Evolutionary conservation across 2,329 filamentous ascomycete species (phyloP).

Genomic region (Rhynchosporium agropyri): DNA sequence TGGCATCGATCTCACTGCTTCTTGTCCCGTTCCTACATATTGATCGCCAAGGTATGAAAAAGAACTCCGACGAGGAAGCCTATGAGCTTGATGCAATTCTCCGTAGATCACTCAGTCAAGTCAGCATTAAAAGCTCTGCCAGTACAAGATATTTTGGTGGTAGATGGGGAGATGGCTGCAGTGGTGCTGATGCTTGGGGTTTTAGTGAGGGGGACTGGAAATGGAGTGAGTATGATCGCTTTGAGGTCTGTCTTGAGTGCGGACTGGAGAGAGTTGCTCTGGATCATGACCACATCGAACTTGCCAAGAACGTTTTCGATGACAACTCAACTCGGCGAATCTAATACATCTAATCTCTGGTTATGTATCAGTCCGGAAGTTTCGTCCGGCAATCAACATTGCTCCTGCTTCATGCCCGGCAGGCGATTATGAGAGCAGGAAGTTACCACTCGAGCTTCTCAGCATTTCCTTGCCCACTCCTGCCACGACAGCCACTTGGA

Average conservation of each 20-base stretch:
- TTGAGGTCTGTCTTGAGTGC: conserved; percentile 15
- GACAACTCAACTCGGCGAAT: too few relatives aligned
- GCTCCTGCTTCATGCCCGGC: too few relatives aligned
- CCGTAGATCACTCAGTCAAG: not conserved
- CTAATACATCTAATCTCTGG: too few relatives aligned
- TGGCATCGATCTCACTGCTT: conserved; percentile 48
- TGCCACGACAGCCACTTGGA: too few relatives aligned
- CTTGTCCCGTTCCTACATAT: conserved; percentile 56
- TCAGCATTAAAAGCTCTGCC: conserved; percentile 5
- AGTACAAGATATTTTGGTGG: conserved; percentile 9
- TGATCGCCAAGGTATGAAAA: conserved; percentile 51
- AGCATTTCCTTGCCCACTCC: too few relatives aligned
- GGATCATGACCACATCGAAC: not conserved
- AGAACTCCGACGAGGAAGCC: not conserved
- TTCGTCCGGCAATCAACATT: too few relatives aligned
- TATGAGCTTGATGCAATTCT: not conserved
- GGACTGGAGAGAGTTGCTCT: conserved; percentile 7
- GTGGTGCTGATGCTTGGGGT: conserved; percentile 1
- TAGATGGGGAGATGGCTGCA: conserved; percentile 10
- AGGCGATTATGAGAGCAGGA: too few relatives aligned
- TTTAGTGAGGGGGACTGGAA: not conserved
- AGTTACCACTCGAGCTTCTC: too few relatives aligned
- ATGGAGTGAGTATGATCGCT: not conserved
- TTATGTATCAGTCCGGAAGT: too few relatives aligned
- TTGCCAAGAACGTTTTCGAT: too few relatives aligned